phyloP scores from a whole-genome alignment of 2,329 filamentous ascomycete species.

The Cordyceps farinosa region DNA sequence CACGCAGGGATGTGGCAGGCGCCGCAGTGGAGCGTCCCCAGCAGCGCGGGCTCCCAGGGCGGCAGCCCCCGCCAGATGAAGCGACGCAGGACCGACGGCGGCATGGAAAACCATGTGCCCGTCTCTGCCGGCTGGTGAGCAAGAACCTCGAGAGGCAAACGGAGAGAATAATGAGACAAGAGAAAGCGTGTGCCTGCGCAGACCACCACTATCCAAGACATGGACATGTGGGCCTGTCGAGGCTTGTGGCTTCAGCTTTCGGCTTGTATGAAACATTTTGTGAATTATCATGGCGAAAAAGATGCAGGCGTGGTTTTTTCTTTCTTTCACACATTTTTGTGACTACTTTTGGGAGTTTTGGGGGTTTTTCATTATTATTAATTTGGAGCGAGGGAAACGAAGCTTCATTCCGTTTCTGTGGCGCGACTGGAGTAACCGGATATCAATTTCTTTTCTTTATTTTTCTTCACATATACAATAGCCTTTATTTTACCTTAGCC shows the following conservation, averaged over 20 bases:
- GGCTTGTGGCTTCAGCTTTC: background rate
- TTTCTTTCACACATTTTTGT: background rate
- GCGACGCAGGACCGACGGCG: conserved; percentile 33
- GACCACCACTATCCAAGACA: background rate
- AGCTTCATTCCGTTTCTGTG: background rate
- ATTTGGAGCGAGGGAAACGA: conserved; percentile 3
- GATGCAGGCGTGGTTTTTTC: background rate
- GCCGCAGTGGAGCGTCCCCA: conserved; percentile 22
- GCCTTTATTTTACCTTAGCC: background rate
- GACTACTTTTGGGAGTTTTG: background rate
- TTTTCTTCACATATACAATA: conserved; percentile 14
- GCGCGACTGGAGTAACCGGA: conserved; percentile 9
- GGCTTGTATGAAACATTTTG: background rate
- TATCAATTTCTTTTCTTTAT: background rate
- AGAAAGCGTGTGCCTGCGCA: background rate
- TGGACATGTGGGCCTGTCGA: background rate
- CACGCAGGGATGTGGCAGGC: conserved; percentile 33
- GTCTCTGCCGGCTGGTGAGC: conserved; percentile 27
- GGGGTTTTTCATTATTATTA: background rate
- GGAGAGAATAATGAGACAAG: background rate
- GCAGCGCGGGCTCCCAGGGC: conserved; percentile 20
- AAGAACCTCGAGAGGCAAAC: background rate
- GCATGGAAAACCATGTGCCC: conserved; percentile 31
- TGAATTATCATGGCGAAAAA: background rate
- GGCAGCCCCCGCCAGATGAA: conserved; percentile 37